These are phyloP conservation scores for Dimargaris xerosporica DNA, from an alignment of 192 early-diverging fungal species.

Conservation along the genomic window DNA sequence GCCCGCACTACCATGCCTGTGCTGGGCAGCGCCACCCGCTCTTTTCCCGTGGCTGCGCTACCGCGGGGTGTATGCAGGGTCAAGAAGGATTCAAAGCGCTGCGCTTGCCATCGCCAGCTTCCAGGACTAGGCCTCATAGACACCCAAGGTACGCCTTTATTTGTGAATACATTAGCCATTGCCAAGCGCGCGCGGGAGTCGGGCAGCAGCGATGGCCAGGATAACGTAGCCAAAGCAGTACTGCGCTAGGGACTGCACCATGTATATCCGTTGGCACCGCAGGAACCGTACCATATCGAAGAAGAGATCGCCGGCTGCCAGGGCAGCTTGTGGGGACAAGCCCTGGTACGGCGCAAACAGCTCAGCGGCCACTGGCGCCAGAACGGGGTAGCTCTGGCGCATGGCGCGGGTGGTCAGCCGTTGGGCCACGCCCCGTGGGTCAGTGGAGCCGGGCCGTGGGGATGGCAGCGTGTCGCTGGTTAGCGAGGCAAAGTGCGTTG, in stretches of 20 bases:
- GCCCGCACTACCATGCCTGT: too few species aligned
- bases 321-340: background rate
- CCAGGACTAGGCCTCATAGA: too few species aligned
- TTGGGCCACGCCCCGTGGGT: background rate
- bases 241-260: slow-evolving; percentile 71
- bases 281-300: slow-evolving; percentile 37
- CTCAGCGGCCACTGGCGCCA: background rate
- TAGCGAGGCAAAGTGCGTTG: background rate
- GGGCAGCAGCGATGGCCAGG: background rate
- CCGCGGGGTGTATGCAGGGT: too few species aligned
- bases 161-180: too few species aligned
- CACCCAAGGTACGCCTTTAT: too few species aligned
- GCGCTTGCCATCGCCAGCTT: too few species aligned
- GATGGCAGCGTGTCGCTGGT: slow-evolving; percentile 27
- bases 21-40: too few species aligned
- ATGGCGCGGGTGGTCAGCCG: background rate
- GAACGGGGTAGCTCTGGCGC: background rate
- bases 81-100: too few species aligned
- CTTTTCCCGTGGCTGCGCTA: too few species aligned
- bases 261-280: slow-evolving; percentile 55
- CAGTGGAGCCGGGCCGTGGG: background rate
- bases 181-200: too few species aligned
- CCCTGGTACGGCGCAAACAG: background rate
- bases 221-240: slow-evolving; percentile 53
- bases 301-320: slow-evolving; percentile 36